These are phyloP conservation scores for Capsicum baccatum DNA, from an alignment of 257 asterid species.

Conservation along the genomic window DNA sequence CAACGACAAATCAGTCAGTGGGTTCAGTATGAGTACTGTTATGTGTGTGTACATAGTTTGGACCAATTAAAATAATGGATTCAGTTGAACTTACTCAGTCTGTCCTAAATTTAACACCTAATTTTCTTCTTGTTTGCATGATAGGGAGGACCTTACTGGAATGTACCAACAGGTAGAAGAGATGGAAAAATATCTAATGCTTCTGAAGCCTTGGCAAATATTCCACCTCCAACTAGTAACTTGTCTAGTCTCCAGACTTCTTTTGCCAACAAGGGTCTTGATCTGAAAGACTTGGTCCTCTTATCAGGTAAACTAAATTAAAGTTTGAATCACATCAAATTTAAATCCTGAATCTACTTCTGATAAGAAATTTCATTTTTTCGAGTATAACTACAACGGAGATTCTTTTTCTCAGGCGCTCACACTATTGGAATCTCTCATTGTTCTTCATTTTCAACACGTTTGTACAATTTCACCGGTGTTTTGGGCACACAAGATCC, in stretches of 20 bases:
- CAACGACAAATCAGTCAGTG: not conserved
- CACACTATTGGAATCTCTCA: conserved; percentile 66
- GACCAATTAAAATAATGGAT: not conserved
- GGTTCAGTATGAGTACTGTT: not conserved
- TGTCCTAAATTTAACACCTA: too few relatives aligned
- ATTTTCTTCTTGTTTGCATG: not conserved
- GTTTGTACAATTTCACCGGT: conserved; percentile 45
- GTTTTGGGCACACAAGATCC: conserved; percentile 4
- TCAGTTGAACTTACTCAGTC: not conserved
- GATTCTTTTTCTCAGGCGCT: conserved; percentile 42
- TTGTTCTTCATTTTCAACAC: conserved; percentile 56
- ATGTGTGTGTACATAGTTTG: not conserved
- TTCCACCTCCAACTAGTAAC: conserved; percentile 70
- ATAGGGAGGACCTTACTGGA: conserved; percentile 44
- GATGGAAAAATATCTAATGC: conserved; percentile 43
- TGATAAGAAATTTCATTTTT: not conserved
- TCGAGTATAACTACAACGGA: not conserved
- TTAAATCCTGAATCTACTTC: not conserved
- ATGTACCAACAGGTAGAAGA: conserved; percentile 46
- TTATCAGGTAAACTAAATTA: conserved; percentile 43
- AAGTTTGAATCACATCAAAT: not conserved
- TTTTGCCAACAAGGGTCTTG: conserved; percentile 56
- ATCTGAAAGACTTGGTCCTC: conserved; percentile 53
- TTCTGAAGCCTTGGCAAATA: conserved; percentile 45
- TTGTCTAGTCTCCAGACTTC: conserved; percentile 47